phyloP scores from a whole-genome alignment of 2,329 filamentous ascomycete species.

The Fusarium burgessii region DNA sequence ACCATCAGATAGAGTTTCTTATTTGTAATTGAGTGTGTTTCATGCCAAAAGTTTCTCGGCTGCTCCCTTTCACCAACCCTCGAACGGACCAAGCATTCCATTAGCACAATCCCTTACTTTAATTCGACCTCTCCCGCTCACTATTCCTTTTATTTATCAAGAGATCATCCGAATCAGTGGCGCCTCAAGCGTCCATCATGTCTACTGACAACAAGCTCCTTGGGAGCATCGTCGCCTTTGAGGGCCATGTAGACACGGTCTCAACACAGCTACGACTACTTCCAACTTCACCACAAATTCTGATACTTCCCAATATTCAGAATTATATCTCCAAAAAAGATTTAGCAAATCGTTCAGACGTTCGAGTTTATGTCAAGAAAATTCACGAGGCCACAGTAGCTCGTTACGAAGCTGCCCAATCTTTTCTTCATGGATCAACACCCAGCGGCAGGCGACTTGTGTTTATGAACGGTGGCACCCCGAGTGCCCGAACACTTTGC shows the following conservation, averaged over 20 bases:
- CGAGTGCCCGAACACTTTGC: constrained; percentile 66
- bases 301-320: constrained; percentile 66
- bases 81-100: constrained; percentile 25
- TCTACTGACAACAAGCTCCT: constrained; percentile 38
- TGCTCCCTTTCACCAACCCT: constrained; percentile 26
- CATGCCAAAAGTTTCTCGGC: constrained; percentile 22
- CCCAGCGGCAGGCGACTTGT: constrained; percentile 65
- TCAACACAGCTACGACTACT: constrained; percentile 71
- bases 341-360: constrained; percentile 47
- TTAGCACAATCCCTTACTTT: constrained; percentile 23
- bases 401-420: constrained; percentile 61
- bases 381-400: constrained; percentile 63
- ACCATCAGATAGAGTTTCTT: constrained; percentile 17
- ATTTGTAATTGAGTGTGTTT: constrained; percentile 20
- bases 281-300: constrained; percentile 68
- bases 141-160: background rate
- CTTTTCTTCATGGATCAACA: constrained; percentile 63
- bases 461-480: constrained; percentile 70
- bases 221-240: constrained; percentile 70
- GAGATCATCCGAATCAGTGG: constrained; percentile 31
- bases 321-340: constrained; percentile 57
- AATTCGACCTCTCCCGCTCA: constrained; percentile 7
- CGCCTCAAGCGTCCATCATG: constrained; percentile 42
- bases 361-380: constrained; percentile 57
- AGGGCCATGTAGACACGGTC: constrained; percentile 66